Evolutionary conservation across 306 rosid genomes (phyloP), one percentile per base, ranked within the genome.

Genomic region (Inga laurina): DNA sequence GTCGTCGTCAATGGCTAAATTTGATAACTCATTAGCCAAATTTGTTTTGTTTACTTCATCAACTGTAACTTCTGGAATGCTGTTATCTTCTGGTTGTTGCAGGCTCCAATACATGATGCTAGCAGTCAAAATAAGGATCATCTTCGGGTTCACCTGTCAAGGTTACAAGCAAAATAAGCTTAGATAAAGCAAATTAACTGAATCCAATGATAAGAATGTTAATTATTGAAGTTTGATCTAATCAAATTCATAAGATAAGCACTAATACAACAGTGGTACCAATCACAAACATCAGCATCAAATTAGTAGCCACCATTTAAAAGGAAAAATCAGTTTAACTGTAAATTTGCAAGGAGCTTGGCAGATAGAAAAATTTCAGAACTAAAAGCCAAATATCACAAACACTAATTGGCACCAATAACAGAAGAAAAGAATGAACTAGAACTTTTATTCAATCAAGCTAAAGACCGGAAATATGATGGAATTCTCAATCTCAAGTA

Each of bases 71-170:
- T 57, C 74, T 2, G 35, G 52, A 41, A 22, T 21, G 51, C 49
- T 0, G 74, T 21, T 81, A 19, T 72, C 90, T 52, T 88, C 91
- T 78, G 84, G 91, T 82, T 92, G 84, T 89, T 89, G 92, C 85
- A 96, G 89, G 90, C 99, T 94, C 99, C 99, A 94, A 87, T 89
- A 92, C 99, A 92, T 96, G 82, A 96, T 96, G 91, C 98, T 92
- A 68, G 99, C 99, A 49, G 95, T 85, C 91, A 96, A 81, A 72
- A 81, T 91, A 56, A 96, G 97, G n/a, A 96, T 92, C 99, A 96
- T 96, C 94, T 96, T 96, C 86, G 87, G 98, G 89, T 94, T 96
- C 76, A 94, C 98, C 99, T 96, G 86, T 62, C 61, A 79, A 78
- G 78, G 82, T 72, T 39, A 35, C 10, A 75, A 13, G 73, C 72